These are phyloP conservation scores for Phaffia tasmanica DNA, from an alignment of 768 basidiomycete species.

Conservation along the genomic window DNA sequence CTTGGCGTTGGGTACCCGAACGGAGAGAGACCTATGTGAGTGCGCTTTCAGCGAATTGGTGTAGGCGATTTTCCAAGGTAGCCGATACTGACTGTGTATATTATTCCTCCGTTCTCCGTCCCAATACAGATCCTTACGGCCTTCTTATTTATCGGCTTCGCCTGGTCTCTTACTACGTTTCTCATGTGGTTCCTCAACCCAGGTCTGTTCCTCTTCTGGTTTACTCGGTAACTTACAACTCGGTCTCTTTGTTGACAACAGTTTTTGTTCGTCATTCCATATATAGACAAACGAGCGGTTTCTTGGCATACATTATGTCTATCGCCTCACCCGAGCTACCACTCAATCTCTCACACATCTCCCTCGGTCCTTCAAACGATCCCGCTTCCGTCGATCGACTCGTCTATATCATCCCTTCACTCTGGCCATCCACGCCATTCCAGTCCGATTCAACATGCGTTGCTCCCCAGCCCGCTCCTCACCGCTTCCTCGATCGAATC, in stretches of 20 bases:
- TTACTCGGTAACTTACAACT: not conserved
- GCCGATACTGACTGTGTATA: not conserved
- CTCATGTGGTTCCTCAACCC: constrained; percentile 89
- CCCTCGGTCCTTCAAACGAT: constrained; percentile 37
- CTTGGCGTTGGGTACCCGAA: constrained; percentile 6
- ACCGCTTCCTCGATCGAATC: constrained; percentile 38
- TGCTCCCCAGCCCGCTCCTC: constrained; percentile 27
- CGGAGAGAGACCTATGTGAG: constrained; percentile 10
- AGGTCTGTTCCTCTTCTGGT: constrained; percentile 1
- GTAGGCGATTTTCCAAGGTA: not conserved
- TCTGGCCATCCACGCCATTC: constrained; percentile 30
- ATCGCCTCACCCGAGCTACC: constrained; percentile 42
- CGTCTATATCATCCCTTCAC: constrained; percentile 32
- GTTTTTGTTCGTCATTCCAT: not conserved
- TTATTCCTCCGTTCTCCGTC: not conserved
- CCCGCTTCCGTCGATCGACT: constrained; percentile 31
- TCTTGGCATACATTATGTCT: constrained; percentile 90
- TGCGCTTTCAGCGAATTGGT: not conserved
- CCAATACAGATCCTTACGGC: constrained; percentile 32
- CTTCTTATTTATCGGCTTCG: constrained; percentile 66
- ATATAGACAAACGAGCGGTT: constrained; percentile 69
- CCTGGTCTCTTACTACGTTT: constrained; percentile 69
- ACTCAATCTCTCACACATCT: constrained; percentile 38
- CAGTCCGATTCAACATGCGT: constrained; percentile 50
- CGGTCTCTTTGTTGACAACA: not conserved